Evolutionary conservation across 257 asterid species (phyloP), one percentile per base, ranked within the genome.

Genomic region (Nicotiana undulata): DNA sequence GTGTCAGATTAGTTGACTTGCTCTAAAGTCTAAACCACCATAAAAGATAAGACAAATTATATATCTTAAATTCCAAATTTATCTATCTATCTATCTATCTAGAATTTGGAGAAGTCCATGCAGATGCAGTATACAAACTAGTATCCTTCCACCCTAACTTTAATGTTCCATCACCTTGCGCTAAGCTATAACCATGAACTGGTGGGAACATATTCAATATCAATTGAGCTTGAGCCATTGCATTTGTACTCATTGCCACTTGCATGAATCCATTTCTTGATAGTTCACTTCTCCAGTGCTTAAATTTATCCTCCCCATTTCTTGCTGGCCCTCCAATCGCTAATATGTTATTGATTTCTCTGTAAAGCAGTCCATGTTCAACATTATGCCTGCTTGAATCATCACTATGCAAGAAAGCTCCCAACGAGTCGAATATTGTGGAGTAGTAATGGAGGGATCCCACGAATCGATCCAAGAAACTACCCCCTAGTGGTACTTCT

Each of bases 321-420:
- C 97, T 63, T 6, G 91, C 93, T n/a, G 96, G 97, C 40, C 97
- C 98, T 15, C 98, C 98, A 0, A 93, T 85, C 0, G 97, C 97
- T 87, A 93, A 63, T 75, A 93, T 89, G 49, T 92, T 93, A 81
- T 81, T 90, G 6, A 93, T 93, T 89, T 93, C 97, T 85, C 92
- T 83, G 17, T 87, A 84, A 67, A 91, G 56, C 0, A 92, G 84
- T 9, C 88, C 81, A 28, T 92, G 97, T 82, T 93, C 98, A 12
- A 90, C 93, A 5, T 13, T 53, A 55, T 90, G 87, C 1, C 97
- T 82, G 15, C 83, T 79, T 3, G 88, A 82, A 24, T 93, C 95
- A 17, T 90, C 95, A 2, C 68, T 84, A 0, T 79, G 46, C 53
- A 88, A 31, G 77, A 84, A 86, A 10, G 93, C 91, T 16, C 96